Conservation (phyloP, 2,329 filamentous ascomycete genomes). For the Triangularia verruculosa region DNA sequence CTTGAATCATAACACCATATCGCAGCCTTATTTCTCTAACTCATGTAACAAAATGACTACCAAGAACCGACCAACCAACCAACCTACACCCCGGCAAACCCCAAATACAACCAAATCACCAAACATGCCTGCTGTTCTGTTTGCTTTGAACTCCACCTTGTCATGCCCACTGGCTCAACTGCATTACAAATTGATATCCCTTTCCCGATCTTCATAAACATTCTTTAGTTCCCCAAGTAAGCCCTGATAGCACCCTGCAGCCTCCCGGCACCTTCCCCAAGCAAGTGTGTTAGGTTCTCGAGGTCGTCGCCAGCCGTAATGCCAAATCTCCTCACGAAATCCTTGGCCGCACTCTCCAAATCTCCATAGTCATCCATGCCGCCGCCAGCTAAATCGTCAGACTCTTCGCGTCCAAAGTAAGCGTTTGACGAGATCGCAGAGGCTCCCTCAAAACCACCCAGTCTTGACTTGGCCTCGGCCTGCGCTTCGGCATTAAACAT, state of each 20-base stretch:
- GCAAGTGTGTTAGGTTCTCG: conserved; percentile 78
- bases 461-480: conserved; percentile 78
- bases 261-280: conserved; percentile 81
- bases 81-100: neutral
- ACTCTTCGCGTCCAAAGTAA: conserved; percentile 93
- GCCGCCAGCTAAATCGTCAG: conserved; percentile 56
- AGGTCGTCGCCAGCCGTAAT: conserved; percentile 94
- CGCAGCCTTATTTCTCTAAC: conserved; percentile 3
- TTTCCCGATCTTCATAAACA: neutral
- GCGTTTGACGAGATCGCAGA: conserved; percentile 91
- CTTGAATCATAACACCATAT: neutral
- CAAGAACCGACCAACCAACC: neutral
- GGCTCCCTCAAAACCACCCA: conserved; percentile 91
- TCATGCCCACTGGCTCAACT: neutral
- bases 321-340: conserved; percentile 92
- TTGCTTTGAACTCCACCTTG: neutral
- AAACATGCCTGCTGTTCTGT: conserved; percentile 4
- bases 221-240: conserved; percentile 59
- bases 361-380: conserved; percentile 75
- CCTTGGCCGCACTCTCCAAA: conserved; percentile 88
- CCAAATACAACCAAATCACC: conserved; percentile 3
- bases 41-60: neutral
- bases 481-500: conserved; percentile 76
- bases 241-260: conserved; percentile 73
- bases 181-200: conserved; percentile 4